Percentiles rank a stretch among this genome's conserved stretches.
Conservation (phyloP, 2,329 filamentous ascomycete species). For the Trichoderma hamatum region DNA sequence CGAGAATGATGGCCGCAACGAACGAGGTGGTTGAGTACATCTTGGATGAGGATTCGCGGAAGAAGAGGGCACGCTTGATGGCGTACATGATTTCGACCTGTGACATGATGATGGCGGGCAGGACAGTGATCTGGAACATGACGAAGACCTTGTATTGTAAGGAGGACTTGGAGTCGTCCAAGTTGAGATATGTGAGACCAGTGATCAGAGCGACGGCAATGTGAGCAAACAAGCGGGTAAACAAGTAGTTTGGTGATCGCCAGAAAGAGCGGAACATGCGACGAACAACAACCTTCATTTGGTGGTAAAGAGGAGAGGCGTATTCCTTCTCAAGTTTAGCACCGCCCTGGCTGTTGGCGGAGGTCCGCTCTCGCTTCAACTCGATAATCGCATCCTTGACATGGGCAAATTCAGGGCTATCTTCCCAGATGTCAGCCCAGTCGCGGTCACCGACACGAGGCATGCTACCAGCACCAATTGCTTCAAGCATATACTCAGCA, state of each 20-base stretch:
- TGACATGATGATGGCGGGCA: slow-evolving; percentile 79
- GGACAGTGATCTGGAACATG: slow-evolving; percentile 85
- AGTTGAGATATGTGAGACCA: slow-evolving; percentile 76
- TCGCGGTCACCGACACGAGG: slow-evolving; percentile 73
- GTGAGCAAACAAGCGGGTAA: slow-evolving; percentile 85
- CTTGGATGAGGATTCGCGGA: slow-evolving; percentile 82
- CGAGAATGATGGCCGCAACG: slow-evolving; percentile 73
- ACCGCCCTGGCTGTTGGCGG: slow-evolving; percentile 48
- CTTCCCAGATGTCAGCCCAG: slow-evolving; percentile 79
- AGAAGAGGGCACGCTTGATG: slow-evolving; percentile 77
- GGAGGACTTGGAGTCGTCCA: slow-evolving; percentile 73
- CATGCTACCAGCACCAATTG: slow-evolving; percentile 74
- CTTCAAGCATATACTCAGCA: slow-evolving; percentile 83
- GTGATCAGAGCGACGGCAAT: slow-evolving; percentile 76
- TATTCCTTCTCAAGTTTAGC: slow-evolving; percentile 70
- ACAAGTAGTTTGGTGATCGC: slow-evolving; percentile 86
- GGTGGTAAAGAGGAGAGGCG: slow-evolving; percentile 77
- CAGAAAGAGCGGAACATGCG: slow-evolving; percentile 80
- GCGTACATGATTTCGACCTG: slow-evolving; percentile 83
- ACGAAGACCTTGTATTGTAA: slow-evolving; percentile 87
- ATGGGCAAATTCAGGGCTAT: slow-evolving; percentile 69
- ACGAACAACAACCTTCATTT: slow-evolving; percentile 73
- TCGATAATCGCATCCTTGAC: slow-evolving; percentile 67
- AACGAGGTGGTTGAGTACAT: slow-evolving; percentile 85
- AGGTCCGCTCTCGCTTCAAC: slow-evolving; percentile 64